Evolutionary conservation across 2,329 filamentous ascomycete species (phyloP), one percentile per base, ranked within the genome.

Genomic region (Aschersonia sp.): DNA sequence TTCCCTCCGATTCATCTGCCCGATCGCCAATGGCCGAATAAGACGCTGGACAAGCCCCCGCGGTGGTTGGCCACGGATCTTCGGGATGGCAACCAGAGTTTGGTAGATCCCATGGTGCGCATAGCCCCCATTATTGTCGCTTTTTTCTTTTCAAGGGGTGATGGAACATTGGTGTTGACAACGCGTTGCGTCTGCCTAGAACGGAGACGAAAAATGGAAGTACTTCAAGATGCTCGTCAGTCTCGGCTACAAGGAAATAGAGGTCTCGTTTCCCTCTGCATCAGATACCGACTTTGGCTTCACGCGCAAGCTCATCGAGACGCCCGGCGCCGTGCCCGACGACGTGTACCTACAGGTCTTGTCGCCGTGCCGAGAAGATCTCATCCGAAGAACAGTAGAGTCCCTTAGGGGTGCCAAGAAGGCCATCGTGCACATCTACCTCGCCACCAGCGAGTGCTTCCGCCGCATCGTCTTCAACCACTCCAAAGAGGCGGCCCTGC

Each of bases 241-340:
- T 52, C 75, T 96, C 45, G 91, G 92, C 57, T 97, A 94, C 75
- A 97, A 96, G 70, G 91, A 97, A 69, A 96, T 97, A 55, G 91
- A 97, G 64, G 84, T 96, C 28, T 92, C 89, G 4, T 97, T 95
- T 68, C 91, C 91, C 45, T 94, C 89, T 0, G 89, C 91, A 10
- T 95, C 89, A 40, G 84, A 94, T 62, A 95, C 85, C 59, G 92
- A 97, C 69, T 97, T 89, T 71, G 87, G 95, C 71, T 97, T 97
- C 62, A 95, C 89, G 41, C 77, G 88, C 55, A 80, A 83, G 59
- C 72, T 97, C 55, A 80, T 96, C 54, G 83, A 94, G 58, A 94
- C 88, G 1, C 85, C 86, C 9, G 87, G 85, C 41, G 75, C 80
- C 10, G 78, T 89, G 6, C 89, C 89, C 47, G 87, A 92, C 61